These are phyloP conservation scores for Penicillium fimorum DNA, from an alignment of 495 filamentous ascomycete genomes.

Conservation along the genomic window DNA sequence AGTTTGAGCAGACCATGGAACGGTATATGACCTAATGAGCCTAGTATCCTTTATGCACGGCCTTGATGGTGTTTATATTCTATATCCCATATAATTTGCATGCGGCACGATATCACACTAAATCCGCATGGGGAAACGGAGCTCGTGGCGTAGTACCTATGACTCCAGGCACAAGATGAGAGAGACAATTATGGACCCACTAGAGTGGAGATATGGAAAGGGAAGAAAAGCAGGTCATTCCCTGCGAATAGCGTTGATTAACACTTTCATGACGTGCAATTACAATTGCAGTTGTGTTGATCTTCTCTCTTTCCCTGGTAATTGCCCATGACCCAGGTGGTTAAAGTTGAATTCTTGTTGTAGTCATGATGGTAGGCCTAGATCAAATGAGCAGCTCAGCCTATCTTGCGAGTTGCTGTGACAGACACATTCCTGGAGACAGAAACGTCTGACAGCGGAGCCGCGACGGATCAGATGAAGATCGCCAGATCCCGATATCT, in stretches of 20 bases:
- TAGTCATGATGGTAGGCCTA: slow-evolving; percentile 7
- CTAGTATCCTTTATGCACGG: not conserved
- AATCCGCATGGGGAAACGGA: slow-evolving; percentile 27
- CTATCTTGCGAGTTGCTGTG: slow-evolving; percentile 15
- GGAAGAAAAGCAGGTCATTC: not conserved
- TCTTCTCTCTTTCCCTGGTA: slow-evolving; percentile 12
- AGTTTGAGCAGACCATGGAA: not conserved
- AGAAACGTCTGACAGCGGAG: slow-evolving; percentile 19
- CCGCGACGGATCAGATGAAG: slow-evolving; percentile 22
- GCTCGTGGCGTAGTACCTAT: slow-evolving; percentile 10
- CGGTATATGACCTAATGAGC: not conserved
- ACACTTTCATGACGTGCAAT: not conserved
- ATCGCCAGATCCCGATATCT: slow-evolving; percentile 19
- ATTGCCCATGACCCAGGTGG: not conserved
- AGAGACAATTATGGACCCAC: slow-evolving; percentile 7
- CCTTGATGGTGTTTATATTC: slow-evolving; percentile 16
- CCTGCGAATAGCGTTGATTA: not conserved
- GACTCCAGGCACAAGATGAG: slow-evolving; percentile 9
- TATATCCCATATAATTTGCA: slow-evolving; percentile 13
- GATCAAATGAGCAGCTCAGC: not conserved
- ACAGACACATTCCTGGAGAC: slow-evolving; percentile 17
- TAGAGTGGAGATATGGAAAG: slow-evolving; percentile 3
- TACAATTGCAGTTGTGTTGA: not conserved
- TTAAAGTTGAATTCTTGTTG: slow-evolving; percentile 3
- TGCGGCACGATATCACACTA: slow-evolving; percentile 12